Evolutionary conservation across 2,329 filamentous ascomycete species (phyloP), one percentile per base, ranked within the genome.

Genomic region (Ascochyta fabae): DNA sequence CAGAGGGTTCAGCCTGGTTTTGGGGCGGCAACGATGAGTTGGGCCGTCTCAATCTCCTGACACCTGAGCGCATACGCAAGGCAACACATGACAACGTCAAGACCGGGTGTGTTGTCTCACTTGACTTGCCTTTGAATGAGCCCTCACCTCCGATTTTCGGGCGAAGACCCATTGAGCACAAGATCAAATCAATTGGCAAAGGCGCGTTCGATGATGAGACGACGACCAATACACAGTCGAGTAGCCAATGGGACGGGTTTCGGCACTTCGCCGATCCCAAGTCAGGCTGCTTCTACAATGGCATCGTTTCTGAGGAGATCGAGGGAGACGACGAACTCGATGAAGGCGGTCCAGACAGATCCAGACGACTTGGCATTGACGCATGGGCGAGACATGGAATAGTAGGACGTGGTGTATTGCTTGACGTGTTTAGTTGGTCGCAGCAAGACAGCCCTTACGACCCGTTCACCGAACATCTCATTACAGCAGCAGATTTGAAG

Each of bases 31-130:
- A 47, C 36, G 63, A 68, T 52, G 63, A 64, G 70, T 77, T 88
- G 2, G 86, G 86, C 9, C 84, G 83, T 23, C 70, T 88, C 19
- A 88, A 88, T 68, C 79, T 85, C 26, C 78, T 88, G 13, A 87
- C 83, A 0, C 78, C 84, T 47, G 76, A 80, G 50, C 73, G 82
- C 16, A 83, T 86, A 19, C 78, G 78, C 10, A 75, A 78, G 33
- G 81, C 83, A 1, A 81, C 83, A 22, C 75, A 73, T 55, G 76
- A 76, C 68, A 61, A 56, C 31, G 86, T 88, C 58, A 75, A 78
- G 58, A 84, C 82, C 6, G 86, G 86, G 12, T 53, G 56, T 19
- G 60, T 65, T n/a, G 34, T 88, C 47, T 85, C 83, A 1, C 79
- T 88, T 19, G 85, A 88, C 73, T 85, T 85, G 79, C 79, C 84